Evolutionary conservation across 2,329 filamentous ascomycete genomes (phyloP), one percentile per base, ranked within the genome.

Genomic region (Diaporthe australafricana): DNA sequence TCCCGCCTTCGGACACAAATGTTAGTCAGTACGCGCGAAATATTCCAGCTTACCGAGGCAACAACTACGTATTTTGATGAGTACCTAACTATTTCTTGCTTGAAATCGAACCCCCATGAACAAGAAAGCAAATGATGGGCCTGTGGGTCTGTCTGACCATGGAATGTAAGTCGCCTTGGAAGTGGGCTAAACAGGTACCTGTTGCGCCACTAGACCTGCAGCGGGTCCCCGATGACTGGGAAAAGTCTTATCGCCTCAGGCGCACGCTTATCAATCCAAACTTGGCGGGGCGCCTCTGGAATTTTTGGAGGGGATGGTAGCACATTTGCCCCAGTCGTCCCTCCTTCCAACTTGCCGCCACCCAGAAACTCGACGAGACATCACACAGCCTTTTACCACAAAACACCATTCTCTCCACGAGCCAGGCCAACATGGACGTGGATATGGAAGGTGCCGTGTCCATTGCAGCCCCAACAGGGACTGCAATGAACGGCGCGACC

Each of bases 361-460:
- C 32, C 11, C 11, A 65, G 55, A 27, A 60, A 27, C n/a, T 57
- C n/a, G 38, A n/a, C 50, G 12, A 42, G 9, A 22, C 9, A 27
- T 35, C 27, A 27, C 47, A 62, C n/a, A 8, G 2, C 40, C 6
- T 17, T n/a, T 32, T 45, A 25, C 17, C 45, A 27, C 22, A 38
- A 30, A n/a, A 17, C n/a, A 66, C 50, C 27, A n/a, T 68, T 38
- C 25, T 5, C 16, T 16, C 32, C 32, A 40, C 56, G 40, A 66
- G 16, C 22, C 57, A 56, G 70, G 50, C 63, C 42, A 83, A 81
- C 66, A 85, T 85, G 83, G 83, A 85, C 76, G 75, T 85, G 48
- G 83, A 85, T 76, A 77, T 85, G 68, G 83, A 85, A 76, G 83
- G 84, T 75, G 82, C 82, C 62, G 78, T 85, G 74, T 76, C 83